phyloP scores from a whole-genome alignment of 2,329 filamentous ascomycete species.

The Aspergillus amoenus region DNA sequence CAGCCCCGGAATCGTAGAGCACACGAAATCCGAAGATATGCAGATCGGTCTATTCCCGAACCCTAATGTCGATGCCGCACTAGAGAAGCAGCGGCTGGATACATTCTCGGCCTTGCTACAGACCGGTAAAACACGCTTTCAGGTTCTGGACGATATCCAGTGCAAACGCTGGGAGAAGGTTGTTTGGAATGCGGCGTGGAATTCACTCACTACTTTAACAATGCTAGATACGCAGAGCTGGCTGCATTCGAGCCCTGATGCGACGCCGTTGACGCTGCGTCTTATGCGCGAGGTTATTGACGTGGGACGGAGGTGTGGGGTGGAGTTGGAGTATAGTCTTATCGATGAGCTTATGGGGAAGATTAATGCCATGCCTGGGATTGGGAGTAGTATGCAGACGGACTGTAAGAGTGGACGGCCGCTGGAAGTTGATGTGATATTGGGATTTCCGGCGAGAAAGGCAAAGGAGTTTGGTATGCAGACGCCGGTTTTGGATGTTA shows the following conservation, averaged over 20 bases:
- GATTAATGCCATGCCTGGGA: conserved; percentile 40
- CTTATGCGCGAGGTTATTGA: conserved; percentile 47
- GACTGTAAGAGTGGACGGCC: conserved; percentile 42
- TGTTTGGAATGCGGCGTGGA: conserved; percentile 45
- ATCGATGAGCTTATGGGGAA: conserved; percentile 40
- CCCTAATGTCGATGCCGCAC: conserved; percentile 29
- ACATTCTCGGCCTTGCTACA: conserved; percentile 43
- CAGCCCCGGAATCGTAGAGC: conserved; percentile 50
- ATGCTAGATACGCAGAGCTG: conserved; percentile 44
- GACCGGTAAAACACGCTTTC: conserved; percentile 42
- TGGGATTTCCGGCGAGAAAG: conserved; percentile 43
- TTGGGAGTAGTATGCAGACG: conserved; percentile 48
- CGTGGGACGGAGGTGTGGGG: conserved; percentile 39
- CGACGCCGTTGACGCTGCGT: conserved; percentile 37
- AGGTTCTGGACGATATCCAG: conserved; percentile 37
- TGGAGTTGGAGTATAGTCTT: conserved; percentile 37
- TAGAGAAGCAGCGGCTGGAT: conserved; percentile 31
- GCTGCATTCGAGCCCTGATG: conserved; percentile 41
- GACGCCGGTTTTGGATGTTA: conserved; percentile 40
- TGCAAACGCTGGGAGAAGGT: conserved; percentile 42
- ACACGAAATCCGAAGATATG: conserved; percentile 55
- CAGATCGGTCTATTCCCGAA: conserved; percentile 56
- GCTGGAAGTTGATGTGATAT: conserved; percentile 49
- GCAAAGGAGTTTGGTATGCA: conserved; percentile 39
- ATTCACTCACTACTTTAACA: conserved; percentile 44